Conservation (phyloP, 1,139 yeast genomes). For the Yamadazyma jaroonii region DNA sequence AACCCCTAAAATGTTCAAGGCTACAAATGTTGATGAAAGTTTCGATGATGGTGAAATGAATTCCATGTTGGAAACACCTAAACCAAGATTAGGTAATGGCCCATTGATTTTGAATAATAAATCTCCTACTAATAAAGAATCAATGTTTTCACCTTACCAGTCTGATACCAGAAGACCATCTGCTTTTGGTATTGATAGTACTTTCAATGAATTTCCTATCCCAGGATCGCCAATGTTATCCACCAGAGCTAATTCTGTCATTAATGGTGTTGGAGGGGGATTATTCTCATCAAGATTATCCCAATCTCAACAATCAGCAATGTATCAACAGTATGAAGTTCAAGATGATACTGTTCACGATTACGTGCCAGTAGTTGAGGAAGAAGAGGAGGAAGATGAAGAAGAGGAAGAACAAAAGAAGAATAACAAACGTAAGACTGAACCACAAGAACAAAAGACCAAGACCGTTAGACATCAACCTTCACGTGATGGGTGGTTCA, state of each 20-base stretch:
- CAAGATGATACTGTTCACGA: slow-evolving; percentile 47
- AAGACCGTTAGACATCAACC: slow-evolving; percentile 5
- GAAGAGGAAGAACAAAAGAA: slow-evolving; percentile 18
- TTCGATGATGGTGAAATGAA: slow-evolving; percentile 21
- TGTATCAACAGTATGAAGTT: slow-evolving; percentile 49
- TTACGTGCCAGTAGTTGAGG: slow-evolving; percentile 44
- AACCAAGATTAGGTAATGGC: slow-evolving; percentile 12
- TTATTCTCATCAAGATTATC: slow-evolving; percentile 39
- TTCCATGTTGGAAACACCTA: slow-evolving; percentile 15
- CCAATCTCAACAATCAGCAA: slow-evolving; percentile 45
- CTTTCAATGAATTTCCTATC: slow-evolving; percentile 43
- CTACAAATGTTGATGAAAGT: slow-evolving; percentile 29
- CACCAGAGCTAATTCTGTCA: slow-evolving; percentile 45
- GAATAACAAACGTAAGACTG: slow-evolving; percentile 15
- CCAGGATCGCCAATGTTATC: slow-evolving; percentile 49
- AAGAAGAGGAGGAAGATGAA: slow-evolving; percentile 44
- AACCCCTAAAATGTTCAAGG: slow-evolving; percentile 9
- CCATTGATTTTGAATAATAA: slow-evolving; percentile 12
- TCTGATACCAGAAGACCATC: slow-evolving; percentile 15
- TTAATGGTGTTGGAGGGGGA: slow-evolving; percentile 39
- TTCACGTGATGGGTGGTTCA: slow-evolving; percentile 44
- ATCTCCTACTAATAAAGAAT: slow-evolving; percentile 11
- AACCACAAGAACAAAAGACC: slow-evolving; percentile 9
- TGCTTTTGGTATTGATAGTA: slow-evolving; percentile 23
- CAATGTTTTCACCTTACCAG: slow-evolving; percentile 30